These are phyloP conservation scores for Naganishia cerealis DNA, from an alignment of 1,284 basidiomycete species.

Conservation along the genomic window DNA sequence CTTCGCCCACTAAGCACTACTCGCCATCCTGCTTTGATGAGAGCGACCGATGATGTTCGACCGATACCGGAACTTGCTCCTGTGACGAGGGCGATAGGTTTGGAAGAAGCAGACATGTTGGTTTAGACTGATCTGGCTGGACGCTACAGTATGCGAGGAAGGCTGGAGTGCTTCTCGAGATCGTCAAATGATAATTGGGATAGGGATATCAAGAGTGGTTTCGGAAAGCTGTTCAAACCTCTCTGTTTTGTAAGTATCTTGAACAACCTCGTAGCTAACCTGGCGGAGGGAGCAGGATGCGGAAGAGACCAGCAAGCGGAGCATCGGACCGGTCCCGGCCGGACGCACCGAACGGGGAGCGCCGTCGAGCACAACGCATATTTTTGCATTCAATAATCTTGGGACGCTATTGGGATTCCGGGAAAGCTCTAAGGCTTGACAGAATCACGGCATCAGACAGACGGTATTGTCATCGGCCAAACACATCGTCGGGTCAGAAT, in stretches of 20 bases:
- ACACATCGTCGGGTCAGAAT: no score
- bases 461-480: no score
- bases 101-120: neutral
- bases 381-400: neutral
- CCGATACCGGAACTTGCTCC: constrained; percentile 58
- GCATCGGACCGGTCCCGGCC: neutral
- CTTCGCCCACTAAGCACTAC: constrained; percentile 64
- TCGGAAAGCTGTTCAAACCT: no score
- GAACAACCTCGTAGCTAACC: no score
- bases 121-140: neutral
- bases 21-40: constrained; percentile 63
- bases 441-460: no score
- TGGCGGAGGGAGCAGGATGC: no score
- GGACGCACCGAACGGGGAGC: no score
- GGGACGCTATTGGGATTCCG: neutral
- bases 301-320: neutral
- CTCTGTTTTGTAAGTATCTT: neutral
- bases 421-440: neutral
- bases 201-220: no score
- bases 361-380: no score
- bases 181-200: no score
- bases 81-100: constrained; percentile 49
- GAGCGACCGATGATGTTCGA: constrained; percentile 57
- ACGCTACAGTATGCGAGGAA: neutral
- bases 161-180: neutral